Percentiles rank a stretch among this genome's conserved stretches.
phyloP scores from a whole-genome alignment of 1,139 yeast species.

The Suhomyces atakaporum region DNA sequence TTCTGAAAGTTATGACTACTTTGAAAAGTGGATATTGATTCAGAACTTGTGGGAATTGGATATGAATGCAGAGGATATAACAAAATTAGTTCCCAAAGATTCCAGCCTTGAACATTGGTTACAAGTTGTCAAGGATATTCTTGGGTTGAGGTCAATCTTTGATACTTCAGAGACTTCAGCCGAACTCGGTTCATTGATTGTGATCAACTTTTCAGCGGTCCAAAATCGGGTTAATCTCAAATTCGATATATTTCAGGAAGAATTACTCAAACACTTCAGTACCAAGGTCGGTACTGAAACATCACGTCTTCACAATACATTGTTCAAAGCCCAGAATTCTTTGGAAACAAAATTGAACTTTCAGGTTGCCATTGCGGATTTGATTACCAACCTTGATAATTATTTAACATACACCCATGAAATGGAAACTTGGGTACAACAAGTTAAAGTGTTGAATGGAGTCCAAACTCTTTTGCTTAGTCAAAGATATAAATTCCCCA shows the following conservation, averaged over 20 bases:
- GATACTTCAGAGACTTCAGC: slow-evolving; percentile 47
- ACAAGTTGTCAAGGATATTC: slow-evolving; percentile 44
- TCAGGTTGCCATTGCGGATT: slow-evolving; percentile 17
- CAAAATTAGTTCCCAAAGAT: slow-evolving; percentile 24
- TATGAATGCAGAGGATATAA: slow-evolving; percentile 23
- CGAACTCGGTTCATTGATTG: slow-evolving; percentile 42
- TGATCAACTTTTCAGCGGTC: slow-evolving; percentile 52
- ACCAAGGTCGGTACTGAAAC: slow-evolving; percentile 26
- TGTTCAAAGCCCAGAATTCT: slow-evolving; percentile 18
- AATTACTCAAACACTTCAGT: slow-evolving; percentile 48
- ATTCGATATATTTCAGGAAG: slow-evolving; percentile 61
- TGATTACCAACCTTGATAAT: slow-evolving; percentile 21
- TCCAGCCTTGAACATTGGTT: slow-evolving; percentile 50
- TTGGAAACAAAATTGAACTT: slow-evolving; percentile 25
- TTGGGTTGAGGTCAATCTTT: slow-evolving; percentile 48
- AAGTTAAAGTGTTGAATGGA: slow-evolving; percentile 26
- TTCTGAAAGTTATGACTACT: slow-evolving; percentile 34
- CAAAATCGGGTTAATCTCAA: slow-evolving; percentile 56
- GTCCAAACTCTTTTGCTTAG: slow-evolving; percentile 51
- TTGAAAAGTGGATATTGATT: slow-evolving; percentile 54
- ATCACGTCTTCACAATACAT: slow-evolving; percentile 16
- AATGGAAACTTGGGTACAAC: slow-evolving; percentile 30
- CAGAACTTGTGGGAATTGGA: slow-evolving; percentile 61
- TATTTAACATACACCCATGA: slow-evolving; percentile 18
- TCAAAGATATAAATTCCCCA: slow-evolving; percentile 50